Evolutionary conservation across 2,329 filamentous ascomycete genomes (phyloP), one percentile per base, ranked within the genome.

Genomic region (Botrytis porri): DNA sequence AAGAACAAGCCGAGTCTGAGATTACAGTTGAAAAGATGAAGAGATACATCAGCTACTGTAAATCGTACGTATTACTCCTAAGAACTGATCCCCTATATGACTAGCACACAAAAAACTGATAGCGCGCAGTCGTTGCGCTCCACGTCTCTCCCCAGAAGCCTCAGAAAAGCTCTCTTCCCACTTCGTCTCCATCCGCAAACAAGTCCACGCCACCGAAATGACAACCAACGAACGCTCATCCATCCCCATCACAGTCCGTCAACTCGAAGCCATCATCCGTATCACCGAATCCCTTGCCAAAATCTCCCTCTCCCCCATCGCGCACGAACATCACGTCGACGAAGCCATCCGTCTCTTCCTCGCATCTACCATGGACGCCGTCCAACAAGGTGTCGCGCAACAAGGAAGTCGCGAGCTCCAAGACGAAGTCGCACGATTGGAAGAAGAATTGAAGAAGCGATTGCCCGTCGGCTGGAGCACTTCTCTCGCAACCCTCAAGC

Each of bases 251-350:
- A 99, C 96, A 0, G 93, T 99, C 69, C 94, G 96, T 82, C 96
- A 99, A 82, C 89, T 99, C 9, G 96, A 99, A 83, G 95, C 95
- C 79, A 97, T 99, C 77, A 93, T 98, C 76, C 95, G 96, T 81
- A 98, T 99, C 80, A 97, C 95, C 4, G 96, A 99, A 82, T 94
- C 96, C 0, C 88, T 99, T 3, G 96, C 96, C 73, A 99, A 99
- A 82, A 86, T 99, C 61, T 90, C 92, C 0, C 88, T 99, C 14
- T 93, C 92, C 0, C 91, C 95, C 5, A 87, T 98, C 60, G 96
- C 95, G 3, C 95, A 92, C 0, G 95, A 98, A 82, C 87, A 89
- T 64, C 96, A 99, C 80, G 96, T 99, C 70, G 95, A 99, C 80
- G 96, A 99, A 84, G 96, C 96, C 3, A 99, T 99, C 79, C 92